Evolutionary conservation across 306 rosid genomes (phyloP).

Genomic region (Corylus avellana): DNA sequence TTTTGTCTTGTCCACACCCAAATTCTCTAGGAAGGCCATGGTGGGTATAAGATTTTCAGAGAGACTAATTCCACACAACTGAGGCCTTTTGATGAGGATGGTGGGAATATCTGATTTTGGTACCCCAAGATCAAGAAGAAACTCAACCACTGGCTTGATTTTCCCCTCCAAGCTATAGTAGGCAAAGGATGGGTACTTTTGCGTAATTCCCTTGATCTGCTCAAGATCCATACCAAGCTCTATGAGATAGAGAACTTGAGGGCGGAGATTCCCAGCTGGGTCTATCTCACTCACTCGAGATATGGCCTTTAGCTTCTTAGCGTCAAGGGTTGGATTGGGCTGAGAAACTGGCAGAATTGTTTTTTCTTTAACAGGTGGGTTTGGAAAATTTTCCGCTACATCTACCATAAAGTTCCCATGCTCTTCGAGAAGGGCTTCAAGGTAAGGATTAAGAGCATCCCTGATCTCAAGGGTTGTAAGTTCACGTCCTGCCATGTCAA

Average conservation of each 20-base stretch:
- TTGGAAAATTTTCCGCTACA: constrained; percentile 77
- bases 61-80: constrained; percentile 90
- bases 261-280: constrained; percentile 67
- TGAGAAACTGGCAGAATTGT: constrained; percentile 28
- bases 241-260: constrained; percentile 72
- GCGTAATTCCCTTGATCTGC: constrained; percentile 60
- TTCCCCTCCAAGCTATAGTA: constrained; percentile 90
- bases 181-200: constrained; percentile 71
- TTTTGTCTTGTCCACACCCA: constrained; percentile 84
- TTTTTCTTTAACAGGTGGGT: constrained; percentile 60
- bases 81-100: constrained; percentile 83
- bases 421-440: constrained; percentile 76
- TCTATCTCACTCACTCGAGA: constrained; percentile 67
- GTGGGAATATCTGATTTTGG: constrained; percentile 63
- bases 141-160: constrained; percentile 88
- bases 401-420: constrained; percentile 54
- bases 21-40: constrained; percentile 72
- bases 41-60: constrained; percentile 79
- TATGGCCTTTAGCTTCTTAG: constrained; percentile 65
- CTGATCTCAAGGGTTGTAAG: constrained; percentile 92
- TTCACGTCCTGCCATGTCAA: constrained; percentile 73
- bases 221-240: constrained; percentile 84
- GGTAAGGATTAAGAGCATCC: constrained; percentile 74
- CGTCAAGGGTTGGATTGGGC: constrained; percentile 36
- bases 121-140: constrained; percentile 83